These are phyloP conservation scores for Eucalyptus camaldulensis DNA, from an alignment of 345 rosid species.

Conservation along the genomic window DNA sequence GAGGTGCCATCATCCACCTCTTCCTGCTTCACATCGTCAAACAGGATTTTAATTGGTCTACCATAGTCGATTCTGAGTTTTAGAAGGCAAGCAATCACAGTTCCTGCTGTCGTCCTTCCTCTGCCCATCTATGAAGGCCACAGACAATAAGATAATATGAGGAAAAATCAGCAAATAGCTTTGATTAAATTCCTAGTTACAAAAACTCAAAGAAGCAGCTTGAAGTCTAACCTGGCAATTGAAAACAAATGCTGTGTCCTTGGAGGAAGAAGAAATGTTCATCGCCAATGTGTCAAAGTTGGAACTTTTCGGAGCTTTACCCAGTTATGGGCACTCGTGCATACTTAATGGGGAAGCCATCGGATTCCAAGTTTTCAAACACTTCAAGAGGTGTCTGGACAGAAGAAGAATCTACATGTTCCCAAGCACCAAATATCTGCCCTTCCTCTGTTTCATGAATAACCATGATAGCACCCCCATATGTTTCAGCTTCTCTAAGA, in stretches of 20 bases:
- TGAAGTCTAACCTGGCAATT: slow-evolving; percentile 73
- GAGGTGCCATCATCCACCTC: slow-evolving; percentile 67
- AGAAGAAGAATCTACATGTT: slow-evolving; percentile 57
- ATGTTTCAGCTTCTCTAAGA: slow-evolving; percentile 73
- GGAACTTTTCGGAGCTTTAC: slow-evolving; percentile 98
- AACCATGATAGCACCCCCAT: slow-evolving; percentile 91
- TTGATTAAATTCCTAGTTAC: background rate
- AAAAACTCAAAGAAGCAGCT: background rate
- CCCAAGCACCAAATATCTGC: slow-evolving; percentile 90
- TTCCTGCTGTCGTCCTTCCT: slow-evolving; percentile 98
- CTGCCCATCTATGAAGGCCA: slow-evolving; percentile 69
- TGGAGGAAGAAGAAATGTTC: slow-evolving; percentile 81
- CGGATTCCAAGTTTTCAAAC: slow-evolving; percentile 70
- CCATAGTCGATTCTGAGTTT: slow-evolving; percentile 82
- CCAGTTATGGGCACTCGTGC: slow-evolving; percentile 97
- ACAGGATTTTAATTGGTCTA: slow-evolving; percentile 65
- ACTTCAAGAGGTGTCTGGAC: slow-evolving; percentile 93
- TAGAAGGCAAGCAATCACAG: slow-evolving; percentile 96
- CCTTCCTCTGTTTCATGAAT: slow-evolving; percentile 84
- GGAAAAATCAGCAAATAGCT: background rate
- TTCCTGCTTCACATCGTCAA: slow-evolving; percentile 49
- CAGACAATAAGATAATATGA: background rate
- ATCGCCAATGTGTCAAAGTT: slow-evolving; percentile 70
- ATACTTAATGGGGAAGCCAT: slow-evolving; percentile 76
- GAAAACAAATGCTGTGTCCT: slow-evolving; percentile 89